Base-by-base conservation (phyloP, 306 rosid genomes). In the Castanopsis chinensis region DNA sequence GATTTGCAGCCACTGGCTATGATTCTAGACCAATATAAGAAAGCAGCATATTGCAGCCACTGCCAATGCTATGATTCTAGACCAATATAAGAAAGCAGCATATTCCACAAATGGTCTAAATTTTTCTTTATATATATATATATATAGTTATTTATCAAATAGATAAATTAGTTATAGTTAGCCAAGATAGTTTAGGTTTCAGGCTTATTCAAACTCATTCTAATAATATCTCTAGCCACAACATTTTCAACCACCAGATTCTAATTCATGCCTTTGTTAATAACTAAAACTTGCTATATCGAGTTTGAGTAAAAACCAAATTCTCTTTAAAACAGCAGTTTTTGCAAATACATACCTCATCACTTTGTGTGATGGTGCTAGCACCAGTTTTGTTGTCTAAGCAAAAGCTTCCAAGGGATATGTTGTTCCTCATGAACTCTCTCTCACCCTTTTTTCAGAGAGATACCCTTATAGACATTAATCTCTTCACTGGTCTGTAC, bases 321-420 rank as follows among this genome's bases (percentile, higher is more conserved):
- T 18, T 55, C 32, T 65, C 12, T 32, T 65, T 14, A 30, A 21
- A 9, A 33, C 33, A 20, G 9, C 49, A 72, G 77, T 3, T 23
- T 1, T 53, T n/a, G 10, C 3, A 49, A 52, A 7, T 51, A 27
- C 59, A 45, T 88, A 95, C 99, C 99, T 95, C 99, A 51, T 95
- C 99, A 63, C 78, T 72, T 33, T 93, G 99, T 95, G 79, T 37
- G 43, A 37, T 37, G 43, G 43, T 6, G 43, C 99, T 95, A 45
- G 99, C 99, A 79, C 98, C 97, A 21, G 99, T 95, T 63, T 92
- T 95, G 74, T 93, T 95, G 67, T 95, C 99, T 71, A 91, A 98
- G 76, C 43, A 37, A 7, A 37, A 37, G 43, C 43, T 95, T 54
- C 99, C 98, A 54, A 95, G 94, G 74, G 99, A 95, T 80, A 93